Evolutionary conservation across 148 eudicot species (phyloP).

Genomic region (Gaultheria prostrata): DNA sequence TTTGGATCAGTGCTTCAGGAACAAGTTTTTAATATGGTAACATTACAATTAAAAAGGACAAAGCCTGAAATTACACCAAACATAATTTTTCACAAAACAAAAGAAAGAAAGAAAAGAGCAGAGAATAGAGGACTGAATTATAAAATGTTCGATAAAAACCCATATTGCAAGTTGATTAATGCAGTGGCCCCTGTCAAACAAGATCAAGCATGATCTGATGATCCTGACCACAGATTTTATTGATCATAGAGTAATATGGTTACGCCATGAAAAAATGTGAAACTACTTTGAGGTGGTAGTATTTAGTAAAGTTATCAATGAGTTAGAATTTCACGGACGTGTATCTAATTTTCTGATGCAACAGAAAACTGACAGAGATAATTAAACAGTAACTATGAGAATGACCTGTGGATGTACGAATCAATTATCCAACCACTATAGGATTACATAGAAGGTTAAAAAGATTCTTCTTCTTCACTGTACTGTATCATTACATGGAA

Average conservation of each 20-base stretch:
- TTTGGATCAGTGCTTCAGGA: not conserved
- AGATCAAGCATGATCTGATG: not conserved
- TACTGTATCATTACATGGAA: not conserved
- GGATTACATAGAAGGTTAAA: not conserved
- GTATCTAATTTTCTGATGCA: not conserved
- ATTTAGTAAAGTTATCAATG: too few species aligned
- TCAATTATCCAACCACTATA: not conserved
- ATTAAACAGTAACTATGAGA: not conserved
- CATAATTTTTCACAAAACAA: slow-evolving; percentile 9
- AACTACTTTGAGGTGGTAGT: too few species aligned
- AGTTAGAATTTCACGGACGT: not conserved
- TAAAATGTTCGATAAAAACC: not conserved
- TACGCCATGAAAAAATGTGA: too few species aligned
- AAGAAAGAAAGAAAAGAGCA: not conserved
- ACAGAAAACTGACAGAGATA: not conserved
- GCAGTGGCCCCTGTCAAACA: not conserved
- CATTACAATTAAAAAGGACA: not conserved
- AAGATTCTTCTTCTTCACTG: not conserved
- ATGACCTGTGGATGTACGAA: not conserved
- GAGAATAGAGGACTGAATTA: not conserved
- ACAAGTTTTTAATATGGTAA: not conserved
- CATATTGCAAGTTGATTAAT: not conserved
- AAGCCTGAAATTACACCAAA: not conserved
- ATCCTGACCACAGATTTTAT: too few species aligned
- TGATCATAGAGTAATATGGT: too few species aligned